Evolutionary conservation across 331 rosid genomes (phyloP), one percentile per base, ranked within the genome.

Genomic region (Malus hybrid): DNA sequence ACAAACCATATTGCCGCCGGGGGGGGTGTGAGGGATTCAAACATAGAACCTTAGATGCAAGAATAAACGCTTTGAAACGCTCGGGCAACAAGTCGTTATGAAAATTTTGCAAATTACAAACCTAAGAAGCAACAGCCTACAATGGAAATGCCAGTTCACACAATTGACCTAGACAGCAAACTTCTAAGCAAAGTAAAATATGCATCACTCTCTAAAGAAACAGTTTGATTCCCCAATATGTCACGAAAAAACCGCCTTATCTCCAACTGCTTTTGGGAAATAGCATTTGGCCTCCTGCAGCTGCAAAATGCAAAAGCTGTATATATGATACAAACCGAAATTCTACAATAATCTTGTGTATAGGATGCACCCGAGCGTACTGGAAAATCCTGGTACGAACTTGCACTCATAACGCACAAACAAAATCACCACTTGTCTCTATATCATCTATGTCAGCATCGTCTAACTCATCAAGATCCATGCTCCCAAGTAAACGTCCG

Each of bases 351-450:
- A 19, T 52, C 57, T 42, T 42, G 10, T 52, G 22, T 52, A 52
- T 6, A 18, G 22, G 57, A 52, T 52, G 2, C 57, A 18, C n/a
- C 22, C 20, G 2, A 52, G 57, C 57, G 2, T 52, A 6, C 8
- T 18, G 10, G 57, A 52, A 52, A 52, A 18, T 52, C 20, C n/a
- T 4, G 22, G 7, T 6, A 18, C 7, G n/a, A 18, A 52, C 57
- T 52, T 16, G n/a, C 31, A 13, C 61, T 72, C 79, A 88, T 48
- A 90, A 76, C 7, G 95, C 90, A 67, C 95, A 90, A 29, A 92
- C 99, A 86, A 90, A 92, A 85, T 92, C 99, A 50, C 92, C 99
- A 36, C 99, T 92, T 12, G 92, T 83, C 54, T 95, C 99, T 18
- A 88, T 73, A 42, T 95, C 99, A 80, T 92, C 97, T 4, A 88